phyloP scores from a whole-genome alignment of 495 filamentous ascomycete genomes.

The Neurospora sp. region DNA sequence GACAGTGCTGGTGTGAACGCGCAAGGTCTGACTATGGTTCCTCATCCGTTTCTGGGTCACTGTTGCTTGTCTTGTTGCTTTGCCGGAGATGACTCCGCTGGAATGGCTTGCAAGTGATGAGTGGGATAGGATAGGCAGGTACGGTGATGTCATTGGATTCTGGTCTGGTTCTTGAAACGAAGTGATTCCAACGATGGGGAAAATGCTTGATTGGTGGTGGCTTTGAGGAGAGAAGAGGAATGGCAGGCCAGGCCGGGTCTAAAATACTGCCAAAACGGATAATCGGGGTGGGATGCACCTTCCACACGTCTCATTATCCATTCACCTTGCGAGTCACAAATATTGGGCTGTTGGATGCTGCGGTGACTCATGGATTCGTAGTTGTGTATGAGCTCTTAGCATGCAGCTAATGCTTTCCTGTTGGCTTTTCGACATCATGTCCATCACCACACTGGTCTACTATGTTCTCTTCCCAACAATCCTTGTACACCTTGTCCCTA shows the following conservation, averaged over 20 bases:
- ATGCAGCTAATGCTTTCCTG: not conserved
- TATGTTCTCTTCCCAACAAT: not conserved
- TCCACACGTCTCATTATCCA: not conserved
- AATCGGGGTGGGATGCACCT: not conserved
- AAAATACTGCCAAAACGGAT: not conserved
- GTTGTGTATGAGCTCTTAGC: not conserved
- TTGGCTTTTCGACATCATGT: not conserved
- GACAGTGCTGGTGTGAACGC: not conserved
- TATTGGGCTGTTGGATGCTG: not conserved
- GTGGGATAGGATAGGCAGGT: not conserved
- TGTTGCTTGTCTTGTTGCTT: not conserved
- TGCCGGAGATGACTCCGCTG: not conserved
- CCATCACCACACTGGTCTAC: not conserved
- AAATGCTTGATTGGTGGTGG: not conserved
- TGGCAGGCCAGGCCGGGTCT: not conserved
- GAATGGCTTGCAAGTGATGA: not conserved
- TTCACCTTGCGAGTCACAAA: not conserved
- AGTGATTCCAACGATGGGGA: not conserved
- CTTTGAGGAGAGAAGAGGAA: not conserved
- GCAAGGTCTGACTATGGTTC: not conserved
- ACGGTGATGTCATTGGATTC: not conserved
- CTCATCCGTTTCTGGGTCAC: not conserved
- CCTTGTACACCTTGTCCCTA: not conserved
- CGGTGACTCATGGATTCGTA: not conserved
- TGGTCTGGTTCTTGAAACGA: not conserved